These are phyloP conservation scores for Colletotrichum chlorophyti DNA, from an alignment of 2,329 filamentous ascomycete species.

Conservation along the genomic window DNA sequence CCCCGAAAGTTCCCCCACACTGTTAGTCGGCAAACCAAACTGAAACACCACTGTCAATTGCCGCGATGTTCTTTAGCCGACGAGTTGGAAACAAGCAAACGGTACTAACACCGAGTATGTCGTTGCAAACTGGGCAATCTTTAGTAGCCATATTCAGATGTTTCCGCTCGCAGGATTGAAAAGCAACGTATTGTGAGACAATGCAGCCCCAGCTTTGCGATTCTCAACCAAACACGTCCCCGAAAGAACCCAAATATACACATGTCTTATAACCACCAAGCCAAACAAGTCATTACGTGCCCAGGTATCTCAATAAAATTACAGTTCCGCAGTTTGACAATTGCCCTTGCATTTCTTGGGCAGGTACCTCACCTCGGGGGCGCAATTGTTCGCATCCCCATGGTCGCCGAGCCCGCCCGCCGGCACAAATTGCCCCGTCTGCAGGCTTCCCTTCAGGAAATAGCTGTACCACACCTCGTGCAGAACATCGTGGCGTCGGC, in stretches of 20 bases:
- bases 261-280: no score
- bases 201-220: no score
- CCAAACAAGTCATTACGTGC: no score
- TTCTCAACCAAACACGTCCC: no score
- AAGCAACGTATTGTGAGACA: no score
- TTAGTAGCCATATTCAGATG: no score
- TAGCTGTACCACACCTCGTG: constrained; percentile 62
- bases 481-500: constrained; percentile 44
- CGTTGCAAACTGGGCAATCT: no score
- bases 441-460: constrained; percentile 58
- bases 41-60: constrained; percentile 5
- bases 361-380: constrained; percentile 45
- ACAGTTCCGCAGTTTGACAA: constrained; percentile 21
- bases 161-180: no score
- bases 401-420: constrained; percentile 43
- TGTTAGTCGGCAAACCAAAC: neutral
- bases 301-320: no score
- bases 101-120: no score
- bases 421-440: constrained; percentile 55
- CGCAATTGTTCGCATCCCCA: constrained; percentile 48
- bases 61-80: neutral
- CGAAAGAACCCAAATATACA: neutral
- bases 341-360: constrained; percentile 42
- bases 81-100: no score
- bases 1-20: neutral